Percentiles rank a stretch among this genome's conserved stretches.
Conservation (phyloP, 257 asterid genomes). For the Thymus quinquecostatus region DNA sequence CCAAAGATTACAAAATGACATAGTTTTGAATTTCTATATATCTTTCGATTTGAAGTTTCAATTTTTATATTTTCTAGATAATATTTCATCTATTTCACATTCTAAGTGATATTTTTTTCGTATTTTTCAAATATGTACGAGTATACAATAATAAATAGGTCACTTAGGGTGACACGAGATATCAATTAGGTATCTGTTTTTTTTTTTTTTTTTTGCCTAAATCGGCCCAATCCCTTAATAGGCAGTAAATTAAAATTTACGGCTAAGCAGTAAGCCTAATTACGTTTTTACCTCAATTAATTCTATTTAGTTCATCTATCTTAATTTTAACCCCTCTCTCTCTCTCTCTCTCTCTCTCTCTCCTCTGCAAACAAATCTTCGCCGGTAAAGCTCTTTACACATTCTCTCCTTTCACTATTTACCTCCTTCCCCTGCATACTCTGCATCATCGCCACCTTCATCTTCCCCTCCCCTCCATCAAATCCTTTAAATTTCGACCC, state of each 20-base stretch:
- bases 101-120: too few species aligned
- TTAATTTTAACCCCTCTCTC: conserved; percentile 15
- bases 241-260: background rate
- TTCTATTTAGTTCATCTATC: background rate
- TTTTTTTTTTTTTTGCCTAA: background rate
- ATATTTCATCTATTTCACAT: too few species aligned
- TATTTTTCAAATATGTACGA: too few species aligned
- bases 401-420: conserved; percentile 8
- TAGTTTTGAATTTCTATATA: too few species aligned
- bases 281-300: background rate
- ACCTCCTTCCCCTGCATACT: conserved; percentile 24
- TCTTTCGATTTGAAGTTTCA: too few species aligned
- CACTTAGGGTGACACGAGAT: too few species aligned
- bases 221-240: background rate
- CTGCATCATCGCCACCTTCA: background rate
- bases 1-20: too few species aligned
- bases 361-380: conserved; percentile 34
- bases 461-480: too few species aligned
- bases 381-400: conserved; percentile 27
- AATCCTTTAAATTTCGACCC: background rate
- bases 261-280: background rate
- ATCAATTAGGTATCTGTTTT: background rate
- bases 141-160: too few species aligned
- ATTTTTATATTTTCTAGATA: too few species aligned
- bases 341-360: conserved; percentile 2